Conservation (phyloP, 2,329 filamentous ascomycete species). For the Pseudogymnoascus sp. region DNA sequence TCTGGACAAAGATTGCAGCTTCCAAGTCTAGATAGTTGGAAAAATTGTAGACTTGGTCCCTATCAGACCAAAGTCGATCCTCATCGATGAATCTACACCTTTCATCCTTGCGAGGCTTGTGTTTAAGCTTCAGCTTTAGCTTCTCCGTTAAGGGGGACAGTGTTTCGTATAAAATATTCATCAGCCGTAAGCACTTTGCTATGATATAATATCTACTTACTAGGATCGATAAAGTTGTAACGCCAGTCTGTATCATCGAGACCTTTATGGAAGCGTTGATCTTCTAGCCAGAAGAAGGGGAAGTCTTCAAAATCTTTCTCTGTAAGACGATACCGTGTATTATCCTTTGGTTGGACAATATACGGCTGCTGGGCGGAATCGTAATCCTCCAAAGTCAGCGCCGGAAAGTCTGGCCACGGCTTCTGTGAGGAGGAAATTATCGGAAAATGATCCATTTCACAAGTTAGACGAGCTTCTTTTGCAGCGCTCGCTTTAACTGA, state of each 20-base stretch:
- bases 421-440: neutral
- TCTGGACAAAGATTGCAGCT: neutral
- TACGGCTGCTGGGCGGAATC: neutral
- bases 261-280: neutral
- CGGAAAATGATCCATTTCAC: neutral
- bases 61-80: neutral
- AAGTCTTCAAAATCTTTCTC: neutral
- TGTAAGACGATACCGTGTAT: neutral
- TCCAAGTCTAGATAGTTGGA: conserved; percentile 3
- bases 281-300: neutral
- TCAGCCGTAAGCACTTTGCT: neutral
- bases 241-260: neutral
- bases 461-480: neutral
- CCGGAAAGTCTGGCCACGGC: neutral
- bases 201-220: neutral
- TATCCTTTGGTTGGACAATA: neutral
- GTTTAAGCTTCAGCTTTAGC: neutral
- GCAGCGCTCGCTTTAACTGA: neutral
- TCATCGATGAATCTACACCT: neutral
- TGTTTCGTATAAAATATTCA: neutral
- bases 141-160: neutral
- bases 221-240: neutral
- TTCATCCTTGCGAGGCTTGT: neutral
- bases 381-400: conserved; percentile 1
- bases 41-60: neutral